Base-by-base conservation (phyloP, 495 filamentous ascomycete species). In the Choiromyces venosus region DNA sequence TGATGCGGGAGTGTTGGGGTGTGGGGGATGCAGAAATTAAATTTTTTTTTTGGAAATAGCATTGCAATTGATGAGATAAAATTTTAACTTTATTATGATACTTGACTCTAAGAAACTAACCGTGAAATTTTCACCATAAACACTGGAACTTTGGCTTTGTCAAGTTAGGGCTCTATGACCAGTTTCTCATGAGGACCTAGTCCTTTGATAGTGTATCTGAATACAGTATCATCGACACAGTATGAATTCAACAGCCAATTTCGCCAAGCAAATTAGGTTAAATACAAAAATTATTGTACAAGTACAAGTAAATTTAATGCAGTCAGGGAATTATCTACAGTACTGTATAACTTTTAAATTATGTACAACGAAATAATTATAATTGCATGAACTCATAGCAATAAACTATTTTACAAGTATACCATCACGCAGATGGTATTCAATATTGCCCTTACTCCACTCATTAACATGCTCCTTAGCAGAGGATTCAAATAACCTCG, bases 401-500 rank as follows among this genome's bases (percentile, higher is more conserved):
- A 37, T 46, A 25, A 38, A 39, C 46, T 73, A 77, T 33, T 72
- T 77, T n/a, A 35, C 66, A 36, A 77, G 70, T 35, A 77, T 73
- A n/a, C 70, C 70, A 25, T 70, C 69, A 42, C 36, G 39, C 38
- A 79, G 46, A 35, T 79, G 69, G 5, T 67, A 44, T 64, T 69
- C 56, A 18, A 81, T 25, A 71, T 65, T 72, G 21, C 79, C 79
- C 65, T 73, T 74, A 44, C 76, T 78, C 79, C 79, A 81, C 36
- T 81, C 79, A 40, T 56, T 77, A 4, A 81, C 67, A 73, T 81
- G 74, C 25, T 37, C 66, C 70, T 76, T 81, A 18, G 69, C 74
- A 12, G 73, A 71, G 9, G 73, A 75, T 68, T 90, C 87, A 83
- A 88, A 89, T n/a, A 96, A 75, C 75, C 86, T 84, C 68, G 81